Base-by-base conservation (phyloP, 306 rosid genomes). In the Erythrophleum fordii region DNA sequence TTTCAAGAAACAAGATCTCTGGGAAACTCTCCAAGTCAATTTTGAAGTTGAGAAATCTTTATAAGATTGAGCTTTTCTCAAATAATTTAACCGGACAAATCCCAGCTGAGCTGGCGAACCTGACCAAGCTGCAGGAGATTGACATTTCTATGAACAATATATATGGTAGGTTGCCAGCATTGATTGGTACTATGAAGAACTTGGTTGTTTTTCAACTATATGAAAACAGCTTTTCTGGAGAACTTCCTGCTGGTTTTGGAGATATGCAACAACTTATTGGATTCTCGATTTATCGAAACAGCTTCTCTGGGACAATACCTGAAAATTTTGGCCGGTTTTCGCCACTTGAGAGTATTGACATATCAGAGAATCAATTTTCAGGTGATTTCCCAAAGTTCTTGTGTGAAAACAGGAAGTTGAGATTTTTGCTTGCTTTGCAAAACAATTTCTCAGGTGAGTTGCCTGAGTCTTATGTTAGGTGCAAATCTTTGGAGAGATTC, bases 361-460 rank as follows among this genome's bases (percentile, higher is more conserved):
- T 96, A 85, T 96, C 99, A 1, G 99, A 96, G 84, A 96, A 96
- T 82, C 90, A 85, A 70, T 96, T 96, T 78, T 87, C 97, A 25
- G 99, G 99, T 46, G 77, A 55, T 81, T 96, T 96, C 73, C 99
- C 99, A 48, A 87, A 77, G 86, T 93, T 81, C 88, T 82, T 96
- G 84, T 96, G 99, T 86, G 91, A 91, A 80, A 85, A 76, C 7
- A 80, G 71, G 68, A 82, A 84, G 88, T 79, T 96, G 80, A 84
- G 2, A 23, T 80, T 87, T 80, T 86, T 96, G 91, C 99, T 96
- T 59, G 98, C 98, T 68, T 80, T 96, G 88, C 90, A 87, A 28
- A 96, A 96, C 80, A 87, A 85, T 17, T 92, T 96, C 83, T 86
- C 92, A 11, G 99, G 98, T 34, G 91, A 85, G 79, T 84, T 96